These are phyloP conservation scores for Colletotrichum graminicola DNA, from an alignment of 2,329 filamentous ascomycete genomes.

Conservation along the genomic window DNA sequence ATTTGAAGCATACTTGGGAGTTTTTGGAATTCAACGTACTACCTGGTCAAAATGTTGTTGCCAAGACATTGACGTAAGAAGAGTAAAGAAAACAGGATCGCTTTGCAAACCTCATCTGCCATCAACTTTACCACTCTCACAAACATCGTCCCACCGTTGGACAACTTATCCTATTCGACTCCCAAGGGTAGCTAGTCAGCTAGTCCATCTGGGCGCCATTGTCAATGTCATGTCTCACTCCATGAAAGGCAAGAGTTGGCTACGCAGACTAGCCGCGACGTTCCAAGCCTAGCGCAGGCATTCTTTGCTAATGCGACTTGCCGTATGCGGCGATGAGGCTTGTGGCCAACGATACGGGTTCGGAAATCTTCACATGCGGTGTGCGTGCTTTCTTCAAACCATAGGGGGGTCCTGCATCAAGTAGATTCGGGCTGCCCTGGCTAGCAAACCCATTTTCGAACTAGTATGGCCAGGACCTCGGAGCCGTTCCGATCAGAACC, in stretches of 20 bases:
- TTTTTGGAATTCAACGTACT: too few relatives aligned
- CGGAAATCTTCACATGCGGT: slow-evolving; percentile 3
- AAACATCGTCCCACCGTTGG: background rate
- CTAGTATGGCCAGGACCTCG: background rate
- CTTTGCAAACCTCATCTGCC: too few relatives aligned
- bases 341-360: background rate
- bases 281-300: background rate
- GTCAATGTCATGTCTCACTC: background rate
- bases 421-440: background rate
- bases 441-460: too few relatives aligned
- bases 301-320: background rate
- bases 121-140: too few relatives aligned
- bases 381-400: background rate
- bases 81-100: background rate
- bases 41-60: too few relatives aligned
- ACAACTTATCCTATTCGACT: background rate
- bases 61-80: background rate
- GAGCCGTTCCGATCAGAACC: background rate
- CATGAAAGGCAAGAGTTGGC: background rate
- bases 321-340: background rate
- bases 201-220: background rate
- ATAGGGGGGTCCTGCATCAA: too few relatives aligned
- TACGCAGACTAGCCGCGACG: background rate
- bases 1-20: background rate
- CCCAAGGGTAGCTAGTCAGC: too few relatives aligned